Percentiles rank a stretch among this genome's conserved stretches.
These are phyloP conservation scores for Solanum chilense DNA, from an alignment of 257 asterid species.

Conservation along the genomic window DNA sequence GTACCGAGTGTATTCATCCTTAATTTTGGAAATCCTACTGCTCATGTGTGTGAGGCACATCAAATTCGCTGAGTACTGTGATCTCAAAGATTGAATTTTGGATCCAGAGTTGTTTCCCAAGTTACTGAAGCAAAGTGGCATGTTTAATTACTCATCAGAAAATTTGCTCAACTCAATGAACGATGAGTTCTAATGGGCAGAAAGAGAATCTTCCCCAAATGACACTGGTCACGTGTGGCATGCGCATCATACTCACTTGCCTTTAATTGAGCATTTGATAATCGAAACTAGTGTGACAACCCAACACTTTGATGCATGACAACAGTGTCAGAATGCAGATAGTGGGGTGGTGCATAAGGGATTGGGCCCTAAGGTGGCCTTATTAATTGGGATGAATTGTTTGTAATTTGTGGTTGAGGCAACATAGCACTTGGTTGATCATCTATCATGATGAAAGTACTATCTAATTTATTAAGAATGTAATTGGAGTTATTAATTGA, in stretches of 20 bases:
- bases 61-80: not conserved
- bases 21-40: not conserved
- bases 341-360: not conserved
- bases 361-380: not conserved
- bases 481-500: not conserved
- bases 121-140: not conserved
- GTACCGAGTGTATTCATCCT: not conserved
- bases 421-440: not conserved
- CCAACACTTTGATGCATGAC: not conserved
- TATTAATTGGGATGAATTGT: too few species aligned
- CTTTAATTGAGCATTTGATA: not conserved
- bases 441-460: too few species aligned
- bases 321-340: not conserved
- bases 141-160: not conserved
- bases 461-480: too few species aligned
- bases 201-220: not conserved
- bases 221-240: not conserved
- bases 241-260: not conserved
- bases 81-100: not conserved
- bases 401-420: not conserved
- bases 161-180: not conserved
- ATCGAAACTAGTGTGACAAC: not conserved
- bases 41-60: not conserved
- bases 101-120: not conserved
- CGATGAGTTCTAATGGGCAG: not conserved